Evolutionary conservation across 768 basidiomycete genomes (phyloP), one percentile per base, ranked within the genome.

Genomic region (Pleurotus salmoneostramineus): DNA sequence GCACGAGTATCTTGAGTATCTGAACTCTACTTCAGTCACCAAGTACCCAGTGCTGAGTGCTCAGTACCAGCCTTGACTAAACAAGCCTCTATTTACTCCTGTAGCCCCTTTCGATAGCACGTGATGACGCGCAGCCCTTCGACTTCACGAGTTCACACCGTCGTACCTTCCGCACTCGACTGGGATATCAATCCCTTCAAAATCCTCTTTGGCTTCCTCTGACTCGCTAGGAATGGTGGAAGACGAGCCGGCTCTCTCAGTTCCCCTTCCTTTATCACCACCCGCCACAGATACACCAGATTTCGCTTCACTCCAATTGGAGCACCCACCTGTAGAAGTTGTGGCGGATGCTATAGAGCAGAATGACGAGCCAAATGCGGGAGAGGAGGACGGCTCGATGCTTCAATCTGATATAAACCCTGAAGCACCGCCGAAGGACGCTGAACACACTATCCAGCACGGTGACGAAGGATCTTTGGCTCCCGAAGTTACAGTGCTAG

Each of bases 231-330:
- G 52, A 55, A 55, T 55, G 52, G 36, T 42, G 40, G 52, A 55
- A 40, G 52, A 55, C 52, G 52, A 55, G 17, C 36, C 12, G 37
- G 52, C 52, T 15, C 52, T 55, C 52, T 42, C 52, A 42, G 43
- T 55, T 43, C 52, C 52, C 35, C 52, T 55, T 43, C 52, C 52
- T 8, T 33, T 4, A 12, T 43, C 52, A 44, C 52, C 52, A 21
- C 35, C 52, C 17, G 44, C 44, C 5, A 15, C 52, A 36, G 52
- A 42, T 8, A 10, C 36, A 17, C 21, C 52, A 27, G 4, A 8
- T 40, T n/a, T 42, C 10, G 15, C 35, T 21, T 42, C 27, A n/a
- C 36, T 27, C 8, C 21, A 42, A 40, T 17, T 17, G 6, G 2
- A 45, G 17, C 21, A 55, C 36, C n/a, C 37, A 6, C 52, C 35